phyloP scores from a whole-genome alignment of 306 rosid species.

The Gastrolobium villosum region DNA sequence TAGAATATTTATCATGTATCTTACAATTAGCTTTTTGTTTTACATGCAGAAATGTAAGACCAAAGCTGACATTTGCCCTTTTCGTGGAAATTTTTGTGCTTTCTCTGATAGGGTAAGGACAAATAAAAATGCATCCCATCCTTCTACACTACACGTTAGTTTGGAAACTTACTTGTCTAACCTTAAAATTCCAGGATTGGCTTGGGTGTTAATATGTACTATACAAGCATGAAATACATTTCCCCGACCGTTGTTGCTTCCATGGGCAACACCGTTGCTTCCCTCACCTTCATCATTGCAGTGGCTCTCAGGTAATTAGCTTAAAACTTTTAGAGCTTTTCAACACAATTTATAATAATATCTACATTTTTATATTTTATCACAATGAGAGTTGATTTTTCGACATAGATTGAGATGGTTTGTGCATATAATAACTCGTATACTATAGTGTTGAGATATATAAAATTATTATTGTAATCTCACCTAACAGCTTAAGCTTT shows the following conservation, averaged over 20 bases:
- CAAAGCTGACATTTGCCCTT: slow-evolving; percentile 70
- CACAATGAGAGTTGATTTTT: background rate
- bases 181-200: slow-evolving; percentile 60
- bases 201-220: slow-evolving; percentile 73
- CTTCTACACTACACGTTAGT: background rate
- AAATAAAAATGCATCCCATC: background rate
- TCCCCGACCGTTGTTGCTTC: slow-evolving; percentile 84
- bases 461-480: no score
- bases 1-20: background rate
- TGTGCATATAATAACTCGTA: no score
- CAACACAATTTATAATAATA: background rate
- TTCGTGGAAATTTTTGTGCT: slow-evolving; percentile 79
- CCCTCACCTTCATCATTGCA: slow-evolving; percentile 84
- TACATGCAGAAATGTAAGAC: slow-evolving; percentile 67
- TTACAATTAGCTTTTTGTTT: background rate
- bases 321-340: background rate
- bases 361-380: background rate
- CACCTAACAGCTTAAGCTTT: no score
- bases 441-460: no score
- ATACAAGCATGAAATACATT: slow-evolving; percentile 80
- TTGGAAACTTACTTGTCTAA: slow-evolving; percentile 1
- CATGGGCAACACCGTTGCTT: slow-evolving; percentile 72
- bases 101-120: slow-evolving; percentile 79
- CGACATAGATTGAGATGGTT: no score
- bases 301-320: slow-evolving; percentile 61